Evolutionary conservation across 2,329 filamentous ascomycete genomes (phyloP).

Genomic region (Trichoderma gracile): DNA sequence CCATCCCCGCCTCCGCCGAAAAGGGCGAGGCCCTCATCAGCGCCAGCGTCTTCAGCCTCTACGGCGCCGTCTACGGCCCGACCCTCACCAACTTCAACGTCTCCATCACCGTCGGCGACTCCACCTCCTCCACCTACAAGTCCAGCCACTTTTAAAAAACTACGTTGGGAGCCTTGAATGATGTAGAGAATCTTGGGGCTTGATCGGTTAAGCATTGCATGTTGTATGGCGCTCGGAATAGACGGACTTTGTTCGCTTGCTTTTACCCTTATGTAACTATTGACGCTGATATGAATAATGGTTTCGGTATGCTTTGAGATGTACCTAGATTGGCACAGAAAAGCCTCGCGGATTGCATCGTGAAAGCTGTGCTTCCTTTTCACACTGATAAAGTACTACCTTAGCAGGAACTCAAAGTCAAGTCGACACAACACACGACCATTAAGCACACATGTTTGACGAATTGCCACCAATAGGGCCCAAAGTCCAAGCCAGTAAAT

Average conservation of each 20-base stretch:
- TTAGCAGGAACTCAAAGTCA: too few relatives aligned
- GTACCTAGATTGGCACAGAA: neutral
- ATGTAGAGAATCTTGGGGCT: too few relatives aligned
- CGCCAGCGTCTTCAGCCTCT: conserved; percentile 35
- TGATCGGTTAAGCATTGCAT: neutral
- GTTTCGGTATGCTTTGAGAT: too few relatives aligned
- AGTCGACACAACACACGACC: too few relatives aligned
- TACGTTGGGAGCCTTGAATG: neutral
- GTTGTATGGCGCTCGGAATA: conserved; percentile 1
- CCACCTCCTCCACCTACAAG: conserved; percentile 31
- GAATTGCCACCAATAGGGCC: too few relatives aligned
- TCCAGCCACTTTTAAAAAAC: conserved; percentile 17
- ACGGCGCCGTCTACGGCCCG: conserved; percentile 31
- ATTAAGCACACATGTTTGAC: too few relatives aligned
- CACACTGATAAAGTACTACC: neutral
- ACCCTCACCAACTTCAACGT: conserved; percentile 34
- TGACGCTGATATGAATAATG: neutral
- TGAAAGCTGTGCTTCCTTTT: too few relatives aligned
- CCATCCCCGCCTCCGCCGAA: conserved; percentile 30
- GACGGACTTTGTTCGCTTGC: neutral
- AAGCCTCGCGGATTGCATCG: too few relatives aligned
- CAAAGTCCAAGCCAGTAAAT: neutral
- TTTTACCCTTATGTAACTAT: neutral
- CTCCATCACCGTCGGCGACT: conserved; percentile 32
- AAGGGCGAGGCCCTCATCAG: conserved; percentile 33